Conservation (phyloP, 164 flowering plant species). For the Vitis cinerea region DNA sequence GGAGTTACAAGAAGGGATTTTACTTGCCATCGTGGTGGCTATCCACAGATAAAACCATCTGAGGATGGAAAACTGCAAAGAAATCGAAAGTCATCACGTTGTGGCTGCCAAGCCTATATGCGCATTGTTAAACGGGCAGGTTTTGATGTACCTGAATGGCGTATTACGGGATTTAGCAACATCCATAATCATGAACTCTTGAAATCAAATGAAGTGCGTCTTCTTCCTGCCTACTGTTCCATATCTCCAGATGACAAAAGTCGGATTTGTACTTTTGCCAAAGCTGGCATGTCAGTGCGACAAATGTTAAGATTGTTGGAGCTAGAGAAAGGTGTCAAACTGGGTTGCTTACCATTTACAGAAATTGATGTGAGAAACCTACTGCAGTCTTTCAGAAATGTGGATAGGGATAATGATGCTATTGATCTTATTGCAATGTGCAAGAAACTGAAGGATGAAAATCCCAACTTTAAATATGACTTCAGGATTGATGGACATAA, state of each 20-base stretch:
- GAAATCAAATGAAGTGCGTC: slow-evolving; percentile 50
- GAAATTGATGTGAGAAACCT: slow-evolving; percentile 80
- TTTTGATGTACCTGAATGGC: slow-evolving; percentile 86
- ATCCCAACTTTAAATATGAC: slow-evolving; percentile 62
- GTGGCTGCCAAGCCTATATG: slow-evolving; percentile 87
- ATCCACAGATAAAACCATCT: slow-evolving; percentile 67
- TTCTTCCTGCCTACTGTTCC: slow-evolving; percentile 63
- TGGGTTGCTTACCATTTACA: slow-evolving; percentile 73
- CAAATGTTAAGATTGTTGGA: slow-evolving; percentile 83
- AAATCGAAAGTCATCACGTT: slow-evolving; percentile 78
- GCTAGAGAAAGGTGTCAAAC: slow-evolving; percentile 74
- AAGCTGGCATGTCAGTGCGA: slow-evolving; percentile 82
- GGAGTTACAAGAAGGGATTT: slow-evolving; percentile 87
- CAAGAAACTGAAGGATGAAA: slow-evolving; percentile 66
- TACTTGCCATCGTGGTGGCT: slow-evolving; percentile 84
- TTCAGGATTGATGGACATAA: slow-evolving; percentile 67
- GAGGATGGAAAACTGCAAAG: slow-evolving; percentile 76
- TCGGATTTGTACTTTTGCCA: slow-evolving; percentile 79
- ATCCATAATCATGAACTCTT: slow-evolving; percentile 78
- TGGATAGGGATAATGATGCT: slow-evolving; percentile 64
- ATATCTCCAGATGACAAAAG: slow-evolving; percentile 75
- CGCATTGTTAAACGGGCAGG: slow-evolving; percentile 75
- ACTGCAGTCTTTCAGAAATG: slow-evolving; percentile 66
- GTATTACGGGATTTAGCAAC: slow-evolving; percentile 75
- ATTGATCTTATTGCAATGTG: slow-evolving; percentile 74